phyloP scores from a whole-genome alignment of 176 grass and related monocot genomes.

The Oryza meridionalis region DNA sequence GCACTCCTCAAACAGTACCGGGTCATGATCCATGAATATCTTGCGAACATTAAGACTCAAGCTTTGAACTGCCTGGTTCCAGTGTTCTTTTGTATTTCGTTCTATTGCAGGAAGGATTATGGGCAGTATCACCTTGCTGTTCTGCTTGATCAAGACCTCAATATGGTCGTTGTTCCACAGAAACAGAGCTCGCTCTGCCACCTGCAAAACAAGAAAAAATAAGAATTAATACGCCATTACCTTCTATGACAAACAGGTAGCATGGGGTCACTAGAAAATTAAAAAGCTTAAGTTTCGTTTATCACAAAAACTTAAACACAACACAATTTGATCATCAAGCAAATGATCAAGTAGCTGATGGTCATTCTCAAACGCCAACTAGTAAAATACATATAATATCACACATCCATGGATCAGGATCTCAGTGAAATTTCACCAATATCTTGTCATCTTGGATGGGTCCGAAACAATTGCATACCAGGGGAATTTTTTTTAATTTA shows the following conservation, averaged over 20 bases:
- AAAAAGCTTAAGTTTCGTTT: not conserved
- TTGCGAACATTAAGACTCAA: conserved; percentile 73
- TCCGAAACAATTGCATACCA: not conserved
- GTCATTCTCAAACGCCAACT: not conserved
- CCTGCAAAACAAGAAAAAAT: conserved; percentile 50
- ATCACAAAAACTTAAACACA: conserved; percentile 12
- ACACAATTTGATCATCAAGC: conserved; percentile 3
- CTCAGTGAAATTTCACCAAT: not conserved
- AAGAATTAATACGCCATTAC: conserved; percentile 24
- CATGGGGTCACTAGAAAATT: not conserved
- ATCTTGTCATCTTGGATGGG: not conserved
- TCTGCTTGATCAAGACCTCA: conserved; percentile 73
- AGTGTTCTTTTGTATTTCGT: conserved; percentile 64
- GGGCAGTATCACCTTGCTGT: conserved; percentile 62
- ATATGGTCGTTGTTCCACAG: conserved; percentile 78
- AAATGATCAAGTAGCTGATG: conserved; percentile 13
- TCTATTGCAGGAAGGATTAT: conserved; percentile 71
- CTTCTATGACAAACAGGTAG: conserved; percentile 8
- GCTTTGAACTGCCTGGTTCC: conserved; percentile 78
- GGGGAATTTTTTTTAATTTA: not conserved
- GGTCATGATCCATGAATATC: conserved; percentile 66
- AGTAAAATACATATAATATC: not conserved
- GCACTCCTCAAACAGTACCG: conserved; percentile 56
- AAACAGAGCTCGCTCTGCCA: conserved; percentile 69
- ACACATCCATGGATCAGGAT: not conserved